phyloP scores from a whole-genome alignment of 2,329 filamentous ascomycete species.

The Curvularia sp. region DNA sequence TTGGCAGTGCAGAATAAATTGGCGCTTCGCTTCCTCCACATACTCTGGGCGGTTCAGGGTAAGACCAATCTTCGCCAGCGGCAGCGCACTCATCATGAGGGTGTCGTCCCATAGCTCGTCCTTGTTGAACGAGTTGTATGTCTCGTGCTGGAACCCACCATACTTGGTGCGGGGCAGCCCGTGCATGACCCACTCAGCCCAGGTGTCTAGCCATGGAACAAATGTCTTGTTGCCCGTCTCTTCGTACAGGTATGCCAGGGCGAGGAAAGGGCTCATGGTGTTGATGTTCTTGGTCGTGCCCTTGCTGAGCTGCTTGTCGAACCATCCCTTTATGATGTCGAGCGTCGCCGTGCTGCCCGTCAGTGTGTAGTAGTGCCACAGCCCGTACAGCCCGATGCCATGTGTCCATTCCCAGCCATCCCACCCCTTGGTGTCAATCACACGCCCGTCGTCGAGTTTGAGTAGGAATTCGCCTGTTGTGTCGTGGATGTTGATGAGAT shows the following conservation, averaged over 20 bases:
- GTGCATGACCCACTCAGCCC: slow-evolving; percentile 84
- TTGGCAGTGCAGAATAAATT: slow-evolving; percentile 79
- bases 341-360: slow-evolving; percentile 68
- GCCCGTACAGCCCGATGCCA: slow-evolving; percentile 78
- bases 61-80: slow-evolving; percentile 78
- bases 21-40: slow-evolving; percentile 76
- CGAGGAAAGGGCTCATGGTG: slow-evolving; percentile 80
- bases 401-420: slow-evolving; percentile 85
- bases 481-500: slow-evolving; percentile 80
- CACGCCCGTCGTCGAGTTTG: slow-evolving; percentile 71
- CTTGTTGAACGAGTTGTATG: slow-evolving; percentile 73
- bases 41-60: slow-evolving; percentile 74
- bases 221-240: slow-evolving; percentile 72
- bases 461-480: slow-evolving; percentile 76
- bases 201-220: slow-evolving; percentile 77
- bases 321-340: slow-evolving; percentile 76
- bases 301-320: slow-evolving; percentile 69
- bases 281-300: slow-evolving; percentile 87
- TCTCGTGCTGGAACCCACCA: slow-evolving; percentile 78
- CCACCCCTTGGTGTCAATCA: slow-evolving; percentile 87
- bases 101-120: slow-evolving; percentile 86
- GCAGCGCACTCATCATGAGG: slow-evolving; percentile 86
- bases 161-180: slow-evolving; percentile 74
- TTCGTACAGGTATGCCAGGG: slow-evolving; percentile 79
- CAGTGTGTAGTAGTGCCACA: slow-evolving; percentile 81